phyloP scores from a whole-genome alignment of 192 early-diverging fungal genomes.

The Podila horticola region DNA sequence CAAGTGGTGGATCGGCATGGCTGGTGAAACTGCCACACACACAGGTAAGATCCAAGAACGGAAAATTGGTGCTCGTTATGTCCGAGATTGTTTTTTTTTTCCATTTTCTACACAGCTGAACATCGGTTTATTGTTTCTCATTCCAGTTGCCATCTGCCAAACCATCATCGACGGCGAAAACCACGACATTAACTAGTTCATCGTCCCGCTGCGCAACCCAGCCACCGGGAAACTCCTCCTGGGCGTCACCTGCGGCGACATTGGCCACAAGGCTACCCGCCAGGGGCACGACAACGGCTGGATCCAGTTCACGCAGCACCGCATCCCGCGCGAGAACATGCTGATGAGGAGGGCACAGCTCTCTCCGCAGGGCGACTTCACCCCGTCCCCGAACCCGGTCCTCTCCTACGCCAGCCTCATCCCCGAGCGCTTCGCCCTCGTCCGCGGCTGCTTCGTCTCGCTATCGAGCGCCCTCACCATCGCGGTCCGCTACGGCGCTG shows the following conservation, averaged over 20 bases:
- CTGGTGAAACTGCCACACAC: slow-evolving; percentile 73
- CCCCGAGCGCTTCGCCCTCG: slow-evolving; percentile 64
- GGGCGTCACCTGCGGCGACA: slow-evolving; percentile 62
- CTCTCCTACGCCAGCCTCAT: slow-evolving; percentile 67
- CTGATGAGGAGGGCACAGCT: slow-evolving; percentile 63
- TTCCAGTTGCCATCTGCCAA: slow-evolving; percentile 60
- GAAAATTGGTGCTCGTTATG: too few species aligned
- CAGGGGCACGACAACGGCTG: slow-evolving; percentile 72
- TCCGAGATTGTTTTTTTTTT: too few species aligned
- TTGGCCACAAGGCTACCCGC: slow-evolving; percentile 66
- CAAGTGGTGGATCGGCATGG: slow-evolving; percentile 79
- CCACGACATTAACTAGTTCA: slow-evolving; percentile 71
- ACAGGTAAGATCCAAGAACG: slow-evolving; percentile 35
- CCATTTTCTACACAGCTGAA: too few species aligned
- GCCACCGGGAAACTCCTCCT: slow-evolving; percentile 59
- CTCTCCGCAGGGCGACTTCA: slow-evolving; percentile 55
- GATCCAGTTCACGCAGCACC: slow-evolving; percentile 65
- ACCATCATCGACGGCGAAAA: slow-evolving; percentile 64
- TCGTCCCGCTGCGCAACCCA: slow-evolving; percentile 65
- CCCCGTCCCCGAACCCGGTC: slow-evolving; percentile 59
- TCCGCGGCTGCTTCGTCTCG: slow-evolving; percentile 41
- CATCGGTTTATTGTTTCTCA: too few species aligned
- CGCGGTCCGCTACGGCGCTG: slow-evolving; percentile 68
- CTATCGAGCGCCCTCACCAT: slow-evolving; percentile 61
- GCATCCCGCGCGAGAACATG: slow-evolving; percentile 66